Base-by-base conservation (phyloP, 2,329 filamentous ascomycete genomes). In the Microdochium paspali region DNA sequence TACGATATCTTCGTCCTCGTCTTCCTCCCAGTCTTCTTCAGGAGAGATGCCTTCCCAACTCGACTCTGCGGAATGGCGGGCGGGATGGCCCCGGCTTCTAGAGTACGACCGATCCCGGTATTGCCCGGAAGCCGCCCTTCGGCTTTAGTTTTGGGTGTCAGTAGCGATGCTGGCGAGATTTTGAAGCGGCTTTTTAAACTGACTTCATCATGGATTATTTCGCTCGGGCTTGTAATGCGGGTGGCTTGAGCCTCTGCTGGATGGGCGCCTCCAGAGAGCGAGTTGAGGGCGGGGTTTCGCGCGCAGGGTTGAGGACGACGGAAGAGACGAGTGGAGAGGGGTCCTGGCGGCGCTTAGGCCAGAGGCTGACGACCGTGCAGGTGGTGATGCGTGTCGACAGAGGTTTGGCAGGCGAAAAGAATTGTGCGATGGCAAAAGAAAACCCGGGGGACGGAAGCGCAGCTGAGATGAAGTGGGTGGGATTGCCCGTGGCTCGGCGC, bases 1-100 rank as follows among this genome's bases (percentile, higher is more conserved):
- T 43, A 58, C 61, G 55, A 66, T 60, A 53, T 66, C 61, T 47
- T 69, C 65, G 45, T 58, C 57, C 51, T 63, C 61, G 45, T 64
- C n/a, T n/a, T n/a, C 62, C 47, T 72, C 61, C 54, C 63, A 61
- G 49, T 58, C 56, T 39, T 63, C 65, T 24, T 63, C 58, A 52
- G 63, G 65, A 30, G 52, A 61, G n/a, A 40, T 6, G 35, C 35
- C 35, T 18, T 40, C 35, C 12, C 12, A 60, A 53, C 46, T 52
- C 44, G 60, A 56, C 21, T 64, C 59, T 43, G 35, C 26, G 20
- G 24, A 26, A 3, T 44, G 24, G 15, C 18, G 43, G 13, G n/a
- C 24, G 26, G n/a, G n/a, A n/a, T 44, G 26, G 24, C 5, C 43
- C 5, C 26, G 43, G 10, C 13, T 4, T 20, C 43, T 30, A 21